Conservation (phyloP, 1,284 basidiomycete species). For the Bondarzewia mesenterica region DNA sequence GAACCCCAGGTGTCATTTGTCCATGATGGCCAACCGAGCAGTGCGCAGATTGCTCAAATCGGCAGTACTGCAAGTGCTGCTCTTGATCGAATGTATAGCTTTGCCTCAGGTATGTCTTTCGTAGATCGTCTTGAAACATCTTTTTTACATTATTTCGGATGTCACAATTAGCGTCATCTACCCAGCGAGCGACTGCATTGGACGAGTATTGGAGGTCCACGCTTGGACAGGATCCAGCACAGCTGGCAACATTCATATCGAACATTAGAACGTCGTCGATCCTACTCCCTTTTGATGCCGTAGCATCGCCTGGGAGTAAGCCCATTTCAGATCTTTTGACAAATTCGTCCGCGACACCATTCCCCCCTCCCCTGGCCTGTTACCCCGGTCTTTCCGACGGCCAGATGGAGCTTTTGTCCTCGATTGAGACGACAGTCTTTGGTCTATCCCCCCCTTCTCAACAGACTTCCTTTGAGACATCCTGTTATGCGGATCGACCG, state of each 20-base stretch:
- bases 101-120: conserved; percentile 41
- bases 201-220: conserved; percentile 47
- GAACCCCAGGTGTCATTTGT: conserved; percentile 37
- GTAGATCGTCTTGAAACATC: no score
- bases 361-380: conserved; percentile 54
- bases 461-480: conserved; percentile 31
- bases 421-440: conserved; percentile 44
- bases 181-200: conserved; percentile 40
- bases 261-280: conserved; percentile 39
- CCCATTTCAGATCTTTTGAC: conserved; percentile 31
- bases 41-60: conserved; percentile 38
- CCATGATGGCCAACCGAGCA: conserved; percentile 36
- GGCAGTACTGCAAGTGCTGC: conserved; percentile 27
- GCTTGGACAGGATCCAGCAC: conserved; percentile 35
- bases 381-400: conserved; percentile 39
- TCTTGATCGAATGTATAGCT: conserved; percentile 52
- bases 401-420: conserved; percentile 33
- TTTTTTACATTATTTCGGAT: conserved; percentile 1
- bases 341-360: conserved; percentile 31
- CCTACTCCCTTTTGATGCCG: conserved; percentile 53
- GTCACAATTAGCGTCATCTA: conserved; percentile 40
- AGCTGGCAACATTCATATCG: conserved; percentile 38
- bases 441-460: conserved; percentile 29
- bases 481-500: conserved; percentile 48
- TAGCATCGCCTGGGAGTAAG: conserved; percentile 23